Percentiles rank a stretch among this genome's conserved stretches.
These are phyloP conservation scores for Exophiala mesophila DNA, from an alignment of 2,329 filamentous ascomycete species.

Conservation along the genomic window DNA sequence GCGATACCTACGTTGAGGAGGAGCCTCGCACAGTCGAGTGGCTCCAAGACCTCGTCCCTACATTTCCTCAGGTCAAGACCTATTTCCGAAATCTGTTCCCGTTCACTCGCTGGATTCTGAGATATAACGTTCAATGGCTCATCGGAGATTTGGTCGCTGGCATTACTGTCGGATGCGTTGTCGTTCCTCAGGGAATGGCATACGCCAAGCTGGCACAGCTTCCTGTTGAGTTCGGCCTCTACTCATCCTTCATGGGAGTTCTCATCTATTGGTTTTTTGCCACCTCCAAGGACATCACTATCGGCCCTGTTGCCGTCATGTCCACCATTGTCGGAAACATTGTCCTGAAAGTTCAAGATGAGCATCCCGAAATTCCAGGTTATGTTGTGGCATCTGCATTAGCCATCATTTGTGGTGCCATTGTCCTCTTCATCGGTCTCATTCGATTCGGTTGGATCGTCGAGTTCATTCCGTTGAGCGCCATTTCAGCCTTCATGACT, in stretches of 20 bases:
- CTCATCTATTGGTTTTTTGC: slow-evolving; percentile 96
- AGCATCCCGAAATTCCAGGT: slow-evolving; percentile 52
- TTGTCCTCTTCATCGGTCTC: slow-evolving; percentile 74
- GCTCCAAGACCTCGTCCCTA: slow-evolving; percentile 61
- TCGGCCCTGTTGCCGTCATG: slow-evolving; percentile 92
- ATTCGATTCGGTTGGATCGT: slow-evolving; percentile 82
- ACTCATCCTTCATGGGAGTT: slow-evolving; percentile 94
- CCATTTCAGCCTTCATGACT: slow-evolving; percentile 94
- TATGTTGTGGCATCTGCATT: slow-evolving; percentile 73
- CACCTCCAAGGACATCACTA: slow-evolving; percentile 97
- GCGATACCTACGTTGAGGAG: slow-evolving; percentile 75
- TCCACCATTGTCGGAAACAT: slow-evolving; percentile 85
- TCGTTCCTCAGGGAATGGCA: slow-evolving; percentile 96
- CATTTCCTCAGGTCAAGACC: slow-evolving; percentile 45
- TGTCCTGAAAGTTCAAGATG: slow-evolving; percentile 57
- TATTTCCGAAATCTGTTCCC: slow-evolving; percentile 77
- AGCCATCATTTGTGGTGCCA: slow-evolving; percentile 69
- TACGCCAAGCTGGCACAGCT: slow-evolving; percentile 81
- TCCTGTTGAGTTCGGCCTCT: slow-evolving; percentile 77
- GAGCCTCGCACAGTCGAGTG: slow-evolving; percentile 73
- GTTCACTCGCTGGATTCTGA: slow-evolving; percentile 79
- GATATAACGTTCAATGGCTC: slow-evolving; percentile 88
- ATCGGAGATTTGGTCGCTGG: slow-evolving; percentile 83
- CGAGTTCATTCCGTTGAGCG: slow-evolving; percentile 83
- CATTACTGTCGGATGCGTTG: slow-evolving; percentile 69